Percentiles rank a stretch among this genome's conserved stretches.
These are phyloP conservation scores for Phylloporus sp. DNA, from an alignment of 768 basidiomycete genomes.

Conservation along the genomic window DNA sequence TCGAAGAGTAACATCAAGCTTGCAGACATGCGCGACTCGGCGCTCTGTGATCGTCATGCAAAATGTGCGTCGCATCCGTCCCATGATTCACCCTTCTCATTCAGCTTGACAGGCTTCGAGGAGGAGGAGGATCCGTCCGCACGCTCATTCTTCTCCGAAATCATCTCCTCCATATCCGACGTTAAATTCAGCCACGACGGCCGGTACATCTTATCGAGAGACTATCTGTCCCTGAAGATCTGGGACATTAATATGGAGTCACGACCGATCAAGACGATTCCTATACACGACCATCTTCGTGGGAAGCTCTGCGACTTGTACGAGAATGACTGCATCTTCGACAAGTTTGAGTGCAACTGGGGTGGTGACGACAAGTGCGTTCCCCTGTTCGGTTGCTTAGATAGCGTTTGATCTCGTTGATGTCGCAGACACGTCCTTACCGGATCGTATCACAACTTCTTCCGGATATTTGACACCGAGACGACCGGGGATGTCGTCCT, in stretches of 20 bases:
- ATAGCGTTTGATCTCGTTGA: constrained; percentile 2
- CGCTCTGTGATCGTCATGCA: constrained; percentile 91
- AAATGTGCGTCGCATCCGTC: constrained; percentile 63
- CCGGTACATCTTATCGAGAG: constrained; percentile 92
- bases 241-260: constrained; percentile 99
- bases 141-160: constrained; percentile 99
- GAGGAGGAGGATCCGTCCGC: constrained; percentile 98
- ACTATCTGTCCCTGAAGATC: constrained; percentile 97
- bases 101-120: constrained; percentile 72
- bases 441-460: constrained; percentile 99
- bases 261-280: constrained; percentile 93
- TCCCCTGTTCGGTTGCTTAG: constrained; percentile 10
- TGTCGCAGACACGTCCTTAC: constrained; percentile 82
- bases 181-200: constrained; percentile 99
- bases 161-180: constrained; percentile 98
- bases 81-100: constrained; percentile 7
- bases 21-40: constrained; percentile 98
- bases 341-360: constrained; percentile 99
- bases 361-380: constrained; percentile 92
- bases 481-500: constrained; percentile 83
- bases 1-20: constrained; percentile 99
- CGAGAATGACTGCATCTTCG: constrained; percentile 99
- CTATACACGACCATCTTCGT: constrained; percentile 96
- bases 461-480: constrained; percentile 97
- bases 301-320: constrained; percentile 98